Conservation (phyloP, 352 stramenopile genomes). For the Pythium biforme region DNA sequence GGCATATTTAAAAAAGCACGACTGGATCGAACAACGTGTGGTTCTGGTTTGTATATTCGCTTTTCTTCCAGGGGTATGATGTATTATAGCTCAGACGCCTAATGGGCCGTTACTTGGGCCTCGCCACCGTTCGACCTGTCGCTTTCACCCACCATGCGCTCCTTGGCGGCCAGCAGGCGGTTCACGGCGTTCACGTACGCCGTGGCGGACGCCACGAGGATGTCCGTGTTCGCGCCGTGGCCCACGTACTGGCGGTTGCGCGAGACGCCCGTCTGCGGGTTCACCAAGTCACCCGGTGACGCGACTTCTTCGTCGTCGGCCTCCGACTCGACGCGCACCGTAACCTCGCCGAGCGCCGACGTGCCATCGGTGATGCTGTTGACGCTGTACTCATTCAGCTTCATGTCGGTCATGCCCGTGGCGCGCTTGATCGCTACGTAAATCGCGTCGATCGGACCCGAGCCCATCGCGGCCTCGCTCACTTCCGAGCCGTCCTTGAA, state of each 20-base stretch:
- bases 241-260: constrained; percentile 87
- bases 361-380: constrained; percentile 88
- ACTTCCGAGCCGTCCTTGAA: constrained; percentile 89
- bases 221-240: constrained; percentile 89
- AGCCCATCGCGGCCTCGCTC: constrained; percentile 87
- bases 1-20: background rate
- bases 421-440: constrained; percentile 86
- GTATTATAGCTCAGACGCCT: constrained; percentile 3
- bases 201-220: constrained; percentile 84
- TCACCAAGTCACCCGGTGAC: constrained; percentile 55
- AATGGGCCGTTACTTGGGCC: constrained; percentile 16
- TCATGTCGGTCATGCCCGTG: constrained; percentile 75
- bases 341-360: constrained; percentile 84
- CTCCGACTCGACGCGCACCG: constrained; percentile 76
- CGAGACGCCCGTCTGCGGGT: constrained; percentile 81
- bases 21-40: too few species aligned
- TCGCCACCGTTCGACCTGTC: constrained; percentile 12
- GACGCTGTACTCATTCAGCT: constrained; percentile 87
- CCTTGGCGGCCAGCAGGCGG: constrained; percentile 74
- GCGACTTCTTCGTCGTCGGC: constrained; percentile 35
- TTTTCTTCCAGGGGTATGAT: background rate
- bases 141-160: constrained; percentile 31
- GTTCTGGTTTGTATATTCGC: background rate
- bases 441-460: constrained; percentile 85
- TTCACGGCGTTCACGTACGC: constrained; percentile 89